Evolutionary conservation across 2,329 filamentous ascomycete species (phyloP).

Genomic region (Diaporthe amygdali): DNA sequence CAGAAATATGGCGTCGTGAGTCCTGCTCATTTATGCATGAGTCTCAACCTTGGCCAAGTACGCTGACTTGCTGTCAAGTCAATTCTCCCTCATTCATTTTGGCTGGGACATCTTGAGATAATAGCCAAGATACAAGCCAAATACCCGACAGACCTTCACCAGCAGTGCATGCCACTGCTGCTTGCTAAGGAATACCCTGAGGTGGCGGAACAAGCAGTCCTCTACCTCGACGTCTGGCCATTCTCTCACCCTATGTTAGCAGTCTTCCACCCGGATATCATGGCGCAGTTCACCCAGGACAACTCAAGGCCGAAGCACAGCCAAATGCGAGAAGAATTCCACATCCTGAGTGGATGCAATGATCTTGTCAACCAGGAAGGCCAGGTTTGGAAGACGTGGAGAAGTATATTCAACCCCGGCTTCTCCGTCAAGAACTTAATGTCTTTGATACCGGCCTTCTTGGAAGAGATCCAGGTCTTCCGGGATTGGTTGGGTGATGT

Average conservation of each 20-base stretch:
- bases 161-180: slow-evolving; percentile 30
- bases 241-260: slow-evolving; percentile 40
- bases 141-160: slow-evolving; percentile 34
- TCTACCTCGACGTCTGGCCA: slow-evolving; percentile 46
- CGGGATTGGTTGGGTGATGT: slow-evolving; percentile 5
- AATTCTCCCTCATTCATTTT: slow-evolving; percentile 39
- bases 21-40: not conserved
- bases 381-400: slow-evolving; percentile 42
- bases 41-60: not conserved
- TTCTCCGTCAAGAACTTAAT: slow-evolving; percentile 43
- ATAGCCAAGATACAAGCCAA: slow-evolving; percentile 34
- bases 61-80: slow-evolving; percentile 29
- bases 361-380: slow-evolving; percentile 43
- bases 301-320: slow-evolving; percentile 37
- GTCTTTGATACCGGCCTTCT: slow-evolving; percentile 35
- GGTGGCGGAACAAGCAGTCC: slow-evolving; percentile 32
- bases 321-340: slow-evolving; percentile 33
- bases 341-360: slow-evolving; percentile 35
- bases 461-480: slow-evolving; percentile 24
- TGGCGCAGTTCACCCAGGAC: slow-evolving; percentile 43
- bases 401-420: slow-evolving; percentile 43
- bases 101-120: slow-evolving; percentile 37
- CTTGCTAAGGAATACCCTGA: slow-evolving; percentile 37
- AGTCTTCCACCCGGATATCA: slow-evolving; percentile 43
- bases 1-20: slow-evolving; percentile 36